phyloP scores from a whole-genome alignment of 2,329 filamentous ascomycete genomes.

The Diaporthe helianthi region DNA sequence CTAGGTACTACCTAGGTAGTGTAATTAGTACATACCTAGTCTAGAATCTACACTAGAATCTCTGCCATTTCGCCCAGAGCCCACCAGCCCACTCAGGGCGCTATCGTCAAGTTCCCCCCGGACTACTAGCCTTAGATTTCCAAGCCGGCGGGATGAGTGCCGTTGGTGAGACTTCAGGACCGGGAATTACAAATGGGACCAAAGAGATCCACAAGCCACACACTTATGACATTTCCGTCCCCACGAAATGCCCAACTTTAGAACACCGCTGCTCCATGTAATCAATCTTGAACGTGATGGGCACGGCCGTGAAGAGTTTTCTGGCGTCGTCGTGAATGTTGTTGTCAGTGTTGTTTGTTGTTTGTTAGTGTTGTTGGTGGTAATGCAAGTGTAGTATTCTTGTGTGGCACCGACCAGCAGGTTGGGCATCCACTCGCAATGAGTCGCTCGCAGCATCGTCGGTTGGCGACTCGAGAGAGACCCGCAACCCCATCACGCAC shows the following conservation, averaged over 20 bases:
- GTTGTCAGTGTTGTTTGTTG: not conserved
- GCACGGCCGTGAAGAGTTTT: not conserved
- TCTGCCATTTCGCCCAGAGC: not conserved
- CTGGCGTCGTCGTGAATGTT: not conserved
- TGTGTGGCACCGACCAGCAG: not conserved
- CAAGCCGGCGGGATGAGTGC: conserved; percentile 9
- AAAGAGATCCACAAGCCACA: conserved; percentile 22
- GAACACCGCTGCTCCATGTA: conserved; percentile 16
- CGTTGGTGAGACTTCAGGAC: not conserved
- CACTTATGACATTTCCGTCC: not conserved
- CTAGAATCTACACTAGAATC: too few species aligned
- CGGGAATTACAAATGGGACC: not conserved
- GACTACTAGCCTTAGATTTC: conserved; percentile 3
- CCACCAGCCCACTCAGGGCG: conserved; percentile 2
- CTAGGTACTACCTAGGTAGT: too few species aligned
- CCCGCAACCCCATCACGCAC: conserved; percentile 16
- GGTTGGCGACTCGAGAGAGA: not conserved
- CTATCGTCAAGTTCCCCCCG: conserved; percentile 13
- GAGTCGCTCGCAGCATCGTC: not conserved
- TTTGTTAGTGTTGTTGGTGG: not conserved
- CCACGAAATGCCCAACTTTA: conserved; percentile 17
- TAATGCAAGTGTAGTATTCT: not conserved
- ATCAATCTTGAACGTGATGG: not conserved
- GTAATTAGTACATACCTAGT: too few species aligned
- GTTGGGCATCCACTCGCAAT: not conserved